A percentile compares a stretch with the other conserved stretches of the same genome.
phyloP scores from a whole-genome alignment of 192 early-diverging fungal genomes.

The Rhizoclosmatium sp. region DNA sequence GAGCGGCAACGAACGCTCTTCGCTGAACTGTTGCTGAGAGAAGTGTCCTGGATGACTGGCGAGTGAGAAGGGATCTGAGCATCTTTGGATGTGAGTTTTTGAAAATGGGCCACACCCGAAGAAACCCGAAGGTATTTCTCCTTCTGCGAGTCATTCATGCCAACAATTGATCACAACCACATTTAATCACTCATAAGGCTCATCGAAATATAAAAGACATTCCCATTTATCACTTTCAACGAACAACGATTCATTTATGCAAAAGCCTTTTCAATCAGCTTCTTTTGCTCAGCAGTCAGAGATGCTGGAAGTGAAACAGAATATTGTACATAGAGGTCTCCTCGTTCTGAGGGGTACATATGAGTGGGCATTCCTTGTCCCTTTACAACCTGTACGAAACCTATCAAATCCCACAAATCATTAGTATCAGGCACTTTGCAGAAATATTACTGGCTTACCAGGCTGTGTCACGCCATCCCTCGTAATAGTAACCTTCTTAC shows the following conservation, averaged over 20 bases:
- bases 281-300: slow-evolving; percentile 54
- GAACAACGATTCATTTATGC: background rate
- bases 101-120: too few relatives aligned
- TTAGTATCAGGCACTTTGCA: background rate
- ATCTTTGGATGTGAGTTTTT: too few relatives aligned
- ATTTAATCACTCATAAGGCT: too few relatives aligned
- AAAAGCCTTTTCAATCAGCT: slow-evolving; percentile 25
- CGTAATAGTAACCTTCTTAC: slow-evolving; percentile 47
- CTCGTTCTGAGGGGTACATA: slow-evolving; percentile 63
- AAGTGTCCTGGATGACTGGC: too few relatives aligned
- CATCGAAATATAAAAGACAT: slow-evolving; percentile 2
- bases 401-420: slow-evolving; percentile 46
- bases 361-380: slow-evolving; percentile 91
- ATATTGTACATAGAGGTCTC: slow-evolving; percentile 90
- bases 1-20: too few relatives aligned
- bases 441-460: slow-evolving; percentile 44
- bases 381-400: slow-evolving; percentile 79
- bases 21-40: too few relatives aligned
- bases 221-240: background rate
- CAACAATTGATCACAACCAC: too few relatives aligned
- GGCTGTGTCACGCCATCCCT: slow-evolving; percentile 62
- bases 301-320: slow-evolving; percentile 78
- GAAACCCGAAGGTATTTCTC: too few relatives aligned
- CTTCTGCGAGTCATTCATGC: too few relatives aligned
- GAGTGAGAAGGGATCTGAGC: too few relatives aligned